A percentile compares a stretch with the other conserved stretches of the same genome.
phyloP scores from a whole-genome alignment of 2,329 filamentous ascomycete species.

The Camillea tinctor region DNA sequence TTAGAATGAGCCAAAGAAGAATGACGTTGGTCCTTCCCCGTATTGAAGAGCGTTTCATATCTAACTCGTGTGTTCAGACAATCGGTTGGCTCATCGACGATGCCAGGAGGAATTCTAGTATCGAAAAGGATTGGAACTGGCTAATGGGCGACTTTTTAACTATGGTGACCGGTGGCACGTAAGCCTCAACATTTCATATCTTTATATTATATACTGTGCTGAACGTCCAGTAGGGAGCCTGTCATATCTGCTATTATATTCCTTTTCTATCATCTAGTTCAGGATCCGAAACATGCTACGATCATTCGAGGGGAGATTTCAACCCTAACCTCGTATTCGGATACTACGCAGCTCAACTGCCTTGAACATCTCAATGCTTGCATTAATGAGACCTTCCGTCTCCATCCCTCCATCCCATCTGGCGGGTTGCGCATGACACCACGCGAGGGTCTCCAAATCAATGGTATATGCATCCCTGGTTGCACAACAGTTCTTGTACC shows the following conservation, averaged over 20 bases:
- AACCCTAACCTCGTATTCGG: conserved; percentile 4
- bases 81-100: not conserved
- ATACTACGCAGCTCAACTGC: conserved; percentile 7
- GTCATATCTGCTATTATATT: not conserved
- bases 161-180: not conserved
- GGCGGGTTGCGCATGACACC: conserved; percentile 26
- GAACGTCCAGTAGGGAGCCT: not conserved
- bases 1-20: not conserved
- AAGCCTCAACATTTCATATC: not conserved
- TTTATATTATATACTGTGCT: not conserved
- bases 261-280: not conserved
- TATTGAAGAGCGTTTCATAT: not conserved
- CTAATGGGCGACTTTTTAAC: not conserved
- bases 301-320: conserved; percentile 1
- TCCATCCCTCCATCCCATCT: conserved; percentile 26
- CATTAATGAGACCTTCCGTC: conserved; percentile 30
- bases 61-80: not conserved
- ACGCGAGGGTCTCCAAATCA: conserved; percentile 23
- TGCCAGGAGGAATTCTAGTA: not conserved
- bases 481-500: conserved; percentile 13
- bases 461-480: conserved; percentile 26
- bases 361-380: conserved; percentile 22
- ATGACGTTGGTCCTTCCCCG: not conserved
- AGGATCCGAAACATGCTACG: not conserved
- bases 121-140: not conserved